A percentile compares a stretch with the other conserved stretches of the same genome.
phyloP scores from a whole-genome alignment of 202 grass and related monocot species.

The Panicum virgatum region DNA sequence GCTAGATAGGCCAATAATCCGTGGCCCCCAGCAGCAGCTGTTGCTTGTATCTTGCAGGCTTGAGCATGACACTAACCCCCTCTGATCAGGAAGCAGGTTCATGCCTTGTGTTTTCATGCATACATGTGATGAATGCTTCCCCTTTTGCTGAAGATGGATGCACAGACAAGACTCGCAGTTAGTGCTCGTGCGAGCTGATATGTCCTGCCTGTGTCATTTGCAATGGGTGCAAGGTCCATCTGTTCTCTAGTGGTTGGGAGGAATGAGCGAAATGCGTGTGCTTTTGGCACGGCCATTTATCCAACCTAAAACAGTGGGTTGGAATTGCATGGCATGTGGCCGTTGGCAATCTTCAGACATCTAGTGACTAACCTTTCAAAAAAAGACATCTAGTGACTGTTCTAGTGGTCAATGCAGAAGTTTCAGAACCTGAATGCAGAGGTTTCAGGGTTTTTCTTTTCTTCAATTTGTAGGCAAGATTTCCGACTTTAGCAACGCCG shows the following conservation, averaged over 20 bases:
- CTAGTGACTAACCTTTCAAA: too few relatives aligned
- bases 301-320: constrained; percentile 2
- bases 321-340: neutral
- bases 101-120: too few relatives aligned
- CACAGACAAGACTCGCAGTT: constrained; percentile 6
- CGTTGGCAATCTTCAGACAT: neutral
- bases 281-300: neutral
- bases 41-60: neutral
- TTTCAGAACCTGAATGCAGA: neutral
- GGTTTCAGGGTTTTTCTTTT: neutral
- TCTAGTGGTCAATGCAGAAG: neutral
- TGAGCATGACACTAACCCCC: neutral
- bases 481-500: constrained; percentile 91
- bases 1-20: neutral
- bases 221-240: neutral
- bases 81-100: too few relatives aligned
- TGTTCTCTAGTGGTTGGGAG: neutral
- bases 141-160: too few relatives aligned
- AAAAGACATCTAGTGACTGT: too few relatives aligned
- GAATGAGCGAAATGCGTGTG: neutral
- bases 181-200: constrained; percentile 1
- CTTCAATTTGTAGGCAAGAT: constrained; percentile 64
- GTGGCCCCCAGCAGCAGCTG: neutral
- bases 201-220: neutral
- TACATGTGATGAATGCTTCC: too few relatives aligned